Conservation (phyloP, 2,329 filamentous ascomycete genomes). For the Tolypocladium amazonense region DNA sequence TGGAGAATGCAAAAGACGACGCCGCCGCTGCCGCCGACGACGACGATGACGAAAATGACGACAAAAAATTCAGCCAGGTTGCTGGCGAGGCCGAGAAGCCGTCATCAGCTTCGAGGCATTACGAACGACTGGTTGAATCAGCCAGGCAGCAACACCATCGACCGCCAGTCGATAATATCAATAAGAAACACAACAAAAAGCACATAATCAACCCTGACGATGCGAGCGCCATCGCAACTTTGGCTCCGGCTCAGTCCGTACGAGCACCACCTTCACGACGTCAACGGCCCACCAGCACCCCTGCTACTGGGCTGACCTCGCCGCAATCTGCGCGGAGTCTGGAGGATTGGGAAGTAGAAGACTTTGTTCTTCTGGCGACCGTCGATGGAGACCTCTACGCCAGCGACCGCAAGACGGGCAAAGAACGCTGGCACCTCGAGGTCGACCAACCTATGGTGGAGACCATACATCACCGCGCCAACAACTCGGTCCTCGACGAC, state of each 20-base stretch:
- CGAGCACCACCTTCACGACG: slow-evolving; percentile 73
- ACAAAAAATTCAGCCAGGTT: not conserved
- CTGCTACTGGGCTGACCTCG: slow-evolving; percentile 59
- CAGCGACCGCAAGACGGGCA: slow-evolving; percentile 76
- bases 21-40: slow-evolving; percentile 10
- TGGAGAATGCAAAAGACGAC: not conserved
- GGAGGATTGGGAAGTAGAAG: slow-evolving; percentile 99
- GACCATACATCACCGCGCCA: slow-evolving; percentile 68
- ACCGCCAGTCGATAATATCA: slow-evolving; percentile 9
- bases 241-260: slow-evolving; percentile 93
- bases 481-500: slow-evolving; percentile 49
- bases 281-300: slow-evolving; percentile 42
- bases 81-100: not conserved
- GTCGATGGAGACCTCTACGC: slow-evolving; percentile 95
- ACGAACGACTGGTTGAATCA: slow-evolving; percentile 6
- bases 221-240: slow-evolving; percentile 95
- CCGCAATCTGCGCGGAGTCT: slow-evolving; percentile 91
- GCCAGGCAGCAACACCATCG: not conserved
- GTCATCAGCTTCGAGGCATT: not conserved
- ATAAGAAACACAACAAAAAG: slow-evolving; percentile 13
- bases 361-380: slow-evolving; percentile 99
- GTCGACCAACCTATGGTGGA: slow-evolving; percentile 83
- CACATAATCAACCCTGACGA: slow-evolving; percentile 40
- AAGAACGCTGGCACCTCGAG: slow-evolving; percentile 75
- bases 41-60: not conserved